Percentiles rank a stretch among this genome's conserved stretches.
These are phyloP conservation scores for Fusarium udum DNA, from an alignment of 2,329 filamentous ascomycete species.

Conservation along the genomic window DNA sequence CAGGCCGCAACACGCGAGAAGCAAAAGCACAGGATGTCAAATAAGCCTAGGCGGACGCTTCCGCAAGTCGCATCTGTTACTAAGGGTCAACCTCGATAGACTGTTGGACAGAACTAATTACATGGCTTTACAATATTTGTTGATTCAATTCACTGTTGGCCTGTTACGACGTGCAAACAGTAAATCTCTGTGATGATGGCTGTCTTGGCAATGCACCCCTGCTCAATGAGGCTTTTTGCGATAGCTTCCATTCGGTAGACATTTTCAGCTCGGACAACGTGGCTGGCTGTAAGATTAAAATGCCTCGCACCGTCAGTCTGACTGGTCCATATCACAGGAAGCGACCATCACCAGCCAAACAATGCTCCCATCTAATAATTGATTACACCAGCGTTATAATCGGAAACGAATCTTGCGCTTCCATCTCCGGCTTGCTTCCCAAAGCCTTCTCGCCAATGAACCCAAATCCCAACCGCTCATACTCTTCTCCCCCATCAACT, in stretches of 20 bases:
- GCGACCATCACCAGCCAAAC: neutral
- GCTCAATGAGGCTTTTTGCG: neutral
- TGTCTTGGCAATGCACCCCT: neutral
- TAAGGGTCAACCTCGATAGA: rapidly evolving
- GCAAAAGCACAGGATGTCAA: neutral
- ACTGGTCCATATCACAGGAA: neutral
- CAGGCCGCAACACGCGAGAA: neutral
- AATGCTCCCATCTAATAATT: neutral
- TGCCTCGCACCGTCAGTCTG: neutral
- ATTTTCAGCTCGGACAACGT: neutral
- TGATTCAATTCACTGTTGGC: neutral
- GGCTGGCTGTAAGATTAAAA: neutral
- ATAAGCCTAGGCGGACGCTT: neutral
- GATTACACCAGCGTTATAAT: neutral
- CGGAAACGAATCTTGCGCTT: neutral
- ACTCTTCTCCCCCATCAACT: neutral
- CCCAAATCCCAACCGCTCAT: neutral
- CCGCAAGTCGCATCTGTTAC: rapidly evolving
- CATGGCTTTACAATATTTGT: neutral
- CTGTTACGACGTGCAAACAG: rapidly evolving
- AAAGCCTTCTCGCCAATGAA: neutral
- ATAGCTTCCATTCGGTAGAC: neutral
- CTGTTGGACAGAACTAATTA: rapidly evolving
- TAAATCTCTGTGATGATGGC: rapidly evolving
- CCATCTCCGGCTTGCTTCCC: neutral